phyloP scores from a whole-genome alignment of 495 filamentous ascomycete species.

The Glarea lozoyensis region DNA sequence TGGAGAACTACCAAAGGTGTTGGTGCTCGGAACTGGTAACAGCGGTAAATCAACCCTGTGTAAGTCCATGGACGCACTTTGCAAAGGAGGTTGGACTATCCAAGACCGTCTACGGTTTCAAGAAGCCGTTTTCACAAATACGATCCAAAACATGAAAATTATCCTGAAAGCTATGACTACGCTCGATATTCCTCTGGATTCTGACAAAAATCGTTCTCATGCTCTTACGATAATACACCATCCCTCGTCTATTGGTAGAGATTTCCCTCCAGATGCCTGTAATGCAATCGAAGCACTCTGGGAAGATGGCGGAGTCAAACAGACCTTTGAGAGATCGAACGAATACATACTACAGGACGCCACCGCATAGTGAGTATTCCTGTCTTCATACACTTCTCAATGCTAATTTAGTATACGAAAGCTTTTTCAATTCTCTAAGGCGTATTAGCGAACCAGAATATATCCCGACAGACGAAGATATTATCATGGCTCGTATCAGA shows the following conservation, averaged over 20 bases:
- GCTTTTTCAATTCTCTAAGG: slow-evolving; percentile 83
- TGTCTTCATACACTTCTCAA: background rate
- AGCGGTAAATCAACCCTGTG: slow-evolving; percentile 1
- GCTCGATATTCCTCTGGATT: background rate
- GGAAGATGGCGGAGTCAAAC: slow-evolving; percentile 71
- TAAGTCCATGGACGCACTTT: background rate
- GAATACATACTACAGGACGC: slow-evolving; percentile 96
- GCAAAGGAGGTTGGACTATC: background rate
- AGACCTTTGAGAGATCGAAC: slow-evolving; percentile 77
- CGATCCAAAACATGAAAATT: background rate
- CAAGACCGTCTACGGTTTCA: background rate
- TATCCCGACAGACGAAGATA: slow-evolving; percentile 87
- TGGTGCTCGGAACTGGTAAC: background rate
- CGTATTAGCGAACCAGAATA: slow-evolving; percentile 74
- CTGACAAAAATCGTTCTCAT: background rate
- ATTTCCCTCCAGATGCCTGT: background rate
- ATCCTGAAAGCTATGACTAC: background rate
- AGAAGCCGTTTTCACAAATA: background rate
- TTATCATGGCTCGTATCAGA: slow-evolving; percentile 79
- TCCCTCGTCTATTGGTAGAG: background rate
- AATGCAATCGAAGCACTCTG: slow-evolving; percentile 74
- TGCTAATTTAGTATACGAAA: slow-evolving; percentile 24
- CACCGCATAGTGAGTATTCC: slow-evolving; percentile 65
- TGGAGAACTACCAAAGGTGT: background rate
- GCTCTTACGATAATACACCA: background rate